Base-by-base conservation (phyloP, 768 basidiomycete genomes). In the Pulveroboletus frians region DNA sequence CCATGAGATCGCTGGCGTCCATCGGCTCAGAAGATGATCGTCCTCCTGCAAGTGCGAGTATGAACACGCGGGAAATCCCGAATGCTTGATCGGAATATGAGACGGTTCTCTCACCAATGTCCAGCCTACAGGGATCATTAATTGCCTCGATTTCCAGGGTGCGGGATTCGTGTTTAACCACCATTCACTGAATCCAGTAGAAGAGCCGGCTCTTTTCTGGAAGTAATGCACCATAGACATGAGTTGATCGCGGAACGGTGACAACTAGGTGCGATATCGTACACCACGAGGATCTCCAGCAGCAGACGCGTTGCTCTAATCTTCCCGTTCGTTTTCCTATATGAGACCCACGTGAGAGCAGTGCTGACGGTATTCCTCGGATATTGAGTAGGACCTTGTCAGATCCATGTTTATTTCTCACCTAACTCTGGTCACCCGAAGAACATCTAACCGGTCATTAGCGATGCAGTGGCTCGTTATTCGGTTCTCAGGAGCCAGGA, bases 71-170 rank as follows among this genome's bases (percentile, higher is more conserved):
- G 34, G 64, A 68, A 47, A 69, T 69, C 38, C 75, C 76, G 59
- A 75, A 73, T 47, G 71, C 70, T 53, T 66, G 73, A 59, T 79
- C 76, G 38, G 75, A 68, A 38, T 69, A 71, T 49, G 72, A 72
- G 47, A 53, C 48, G 38, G 40, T 47, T 55, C 64, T n/a, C 53
- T 70, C 59, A 55, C 69, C 47, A 51, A 67, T 46, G 61, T 66
- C 57, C 56, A 64, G 52, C 58, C 65, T 62, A 46, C 20, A 46
- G n/a, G 46, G 40, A 49, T 43, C 50, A 53, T 54, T 53, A 53
- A 55, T 47, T 46, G 36, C 52, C 47, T 56, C 46, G 46, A 54
- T 43, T 46, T 44, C 32, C 46, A 52, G 49, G 45, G 55, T 58
- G 49, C 23, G 30, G 49, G 39, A 34, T 30, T 62, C 41, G 52